Evolutionary conservation across 2,329 filamentous ascomycete species (phyloP), one percentile per base, ranked within the genome.

Genomic region (Achaetomium macrosporum): DNA sequence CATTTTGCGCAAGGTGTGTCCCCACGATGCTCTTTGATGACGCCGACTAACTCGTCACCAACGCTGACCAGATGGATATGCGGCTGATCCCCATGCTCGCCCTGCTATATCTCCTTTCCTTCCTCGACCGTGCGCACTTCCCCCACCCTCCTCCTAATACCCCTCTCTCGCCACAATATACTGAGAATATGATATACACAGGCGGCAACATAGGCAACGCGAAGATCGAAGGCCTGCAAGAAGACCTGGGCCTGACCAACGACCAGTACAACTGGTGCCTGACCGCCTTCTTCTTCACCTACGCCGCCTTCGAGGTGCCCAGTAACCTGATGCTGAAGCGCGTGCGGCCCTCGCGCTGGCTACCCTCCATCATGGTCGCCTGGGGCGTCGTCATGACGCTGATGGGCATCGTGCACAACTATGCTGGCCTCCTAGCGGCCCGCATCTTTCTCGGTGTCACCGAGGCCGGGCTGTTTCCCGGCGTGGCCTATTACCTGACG

Each of bases 271-370:
- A 90, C 67, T 76, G 81, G 62, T 78, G 82, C 45, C 73, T 86
- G 6, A 76, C 76, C 5, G 80, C 90, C 56, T 93, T 95, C 73
- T 93, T 92, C 74, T 81, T 92, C 57, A 85, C 85, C 1, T 95
- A 93, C 64, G 76, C 85, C 2, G 74, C 85, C 17, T 89, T 89
- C 57, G 88, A 92, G 64, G 80, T 85, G 0, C 73, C 88, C n/a
- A 89, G 84, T 51, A 93, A 93, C 62, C 68, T 92, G 12, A 69
- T 92, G 8, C 78, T 93, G 51, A 93, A 92, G 68, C 79, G 77
- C 13, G 72, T 90, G 47, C 78, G 84, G 0, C 89, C 89, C 0
- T 86, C 82, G 37, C 70, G 88, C 46, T 95, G 90, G 72, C 77
- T 92, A 20, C 85, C 88, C 0, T 69, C 76, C 6, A 92, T 92